Base-by-base conservation (phyloP, 2,329 filamentous ascomycete genomes). In the Aspergillus sp. region DNA sequence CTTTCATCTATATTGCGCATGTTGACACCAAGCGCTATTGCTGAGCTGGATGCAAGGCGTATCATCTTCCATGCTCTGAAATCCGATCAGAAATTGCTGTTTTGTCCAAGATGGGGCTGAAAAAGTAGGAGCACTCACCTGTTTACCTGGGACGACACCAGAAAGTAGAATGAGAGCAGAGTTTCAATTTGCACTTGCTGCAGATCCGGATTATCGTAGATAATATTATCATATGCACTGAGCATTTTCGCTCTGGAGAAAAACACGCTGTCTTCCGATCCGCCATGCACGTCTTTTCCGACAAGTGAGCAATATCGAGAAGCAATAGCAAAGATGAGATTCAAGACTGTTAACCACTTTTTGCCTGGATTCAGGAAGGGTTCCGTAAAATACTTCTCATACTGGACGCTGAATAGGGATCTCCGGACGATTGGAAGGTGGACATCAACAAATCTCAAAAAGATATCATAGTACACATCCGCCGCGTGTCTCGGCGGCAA, bases 261-360 rank as follows among this genome's bases (percentile, higher is more conserved):
- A 48, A 65, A 70, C 33, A 66, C 36, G 33, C 50, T 50, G 34
- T 65, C 60, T 45, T 68, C 60, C 10, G 62, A 60, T 26, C 57
- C 57, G 48, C 54, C 54, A 48, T 38, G 35, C 10, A 12, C 35
- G 57, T 64, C 2, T 58, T 54, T 12, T 59, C 57, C 34, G 65
- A 52, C 27, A 6, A 63, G 56, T 27, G 63, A 61, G 7, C 59
- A 57, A 47, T 69, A 63, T 43, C 60, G 60, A 7, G 66, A 62
- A 7, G 60, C 63, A 41, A 69, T 65, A 7, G 68, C 68, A 51
- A 71, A 67, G 9, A 71, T 64, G 35, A 68, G 50, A 47, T 72
- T 71, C 40, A 71, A 45, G 29, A 68, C 65, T 3, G 68, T 64
- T 34, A 70, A 56, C 65, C 65, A 67, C 50, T 62, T 62, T 27